A percentile compares a stretch with the other conserved stretches of the same genome.
These are phyloP conservation scores for Ramichloridium luteum DNA, from an alignment of 2,329 filamentous ascomycete species.

Conservation along the genomic window DNA sequence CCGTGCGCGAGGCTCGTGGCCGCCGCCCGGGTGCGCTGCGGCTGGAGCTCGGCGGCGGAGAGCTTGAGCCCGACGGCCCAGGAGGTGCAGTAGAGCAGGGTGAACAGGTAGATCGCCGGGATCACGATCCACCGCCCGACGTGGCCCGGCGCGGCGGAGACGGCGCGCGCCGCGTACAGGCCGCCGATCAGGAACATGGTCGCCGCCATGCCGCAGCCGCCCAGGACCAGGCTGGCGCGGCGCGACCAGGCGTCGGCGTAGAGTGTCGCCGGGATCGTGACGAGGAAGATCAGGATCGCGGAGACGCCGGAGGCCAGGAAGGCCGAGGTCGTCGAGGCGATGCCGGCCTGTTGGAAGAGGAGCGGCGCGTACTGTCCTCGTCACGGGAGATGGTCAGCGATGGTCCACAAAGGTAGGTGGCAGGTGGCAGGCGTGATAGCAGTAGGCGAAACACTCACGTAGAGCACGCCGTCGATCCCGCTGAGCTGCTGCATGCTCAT, in stretches of 20 bases:
- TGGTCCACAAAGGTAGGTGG: too few species aligned
- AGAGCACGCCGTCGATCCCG: constrained; percentile 48
- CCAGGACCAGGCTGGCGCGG: too few species aligned
- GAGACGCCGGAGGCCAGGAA: constrained; percentile 52
- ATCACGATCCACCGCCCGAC: constrained; percentile 38
- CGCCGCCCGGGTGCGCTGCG: constrained; percentile 39
- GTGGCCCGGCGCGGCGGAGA: constrained; percentile 26
- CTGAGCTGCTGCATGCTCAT: constrained; percentile 46
- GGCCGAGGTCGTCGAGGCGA: constrained; percentile 40
- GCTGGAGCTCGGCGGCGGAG: constrained; percentile 46
- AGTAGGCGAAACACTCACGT: too few species aligned
- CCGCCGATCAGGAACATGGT: constrained; percentile 26
- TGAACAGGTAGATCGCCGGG: constrained; percentile 38
- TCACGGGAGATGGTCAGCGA: too few species aligned
- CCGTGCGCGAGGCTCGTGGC: constrained; percentile 41
- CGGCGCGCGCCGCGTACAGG: constrained; percentile 23
- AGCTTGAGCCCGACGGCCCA: constrained; percentile 46
- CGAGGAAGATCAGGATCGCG: constrained; percentile 45
- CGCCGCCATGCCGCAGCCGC: too few species aligned
- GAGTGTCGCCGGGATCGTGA: constrained; percentile 45
- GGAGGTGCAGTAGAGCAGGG: constrained; percentile 33
- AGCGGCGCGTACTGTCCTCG: constrained; percentile 52
- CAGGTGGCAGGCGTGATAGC: too few species aligned
- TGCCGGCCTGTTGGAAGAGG: constrained; percentile 48
- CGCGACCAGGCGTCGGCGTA: constrained; percentile 47